Evolutionary conservation across 176 grass and related monocot genomes (phyloP), one percentile per base, ranked within the genome.

Genomic region (Cenchrus americanus): DNA sequence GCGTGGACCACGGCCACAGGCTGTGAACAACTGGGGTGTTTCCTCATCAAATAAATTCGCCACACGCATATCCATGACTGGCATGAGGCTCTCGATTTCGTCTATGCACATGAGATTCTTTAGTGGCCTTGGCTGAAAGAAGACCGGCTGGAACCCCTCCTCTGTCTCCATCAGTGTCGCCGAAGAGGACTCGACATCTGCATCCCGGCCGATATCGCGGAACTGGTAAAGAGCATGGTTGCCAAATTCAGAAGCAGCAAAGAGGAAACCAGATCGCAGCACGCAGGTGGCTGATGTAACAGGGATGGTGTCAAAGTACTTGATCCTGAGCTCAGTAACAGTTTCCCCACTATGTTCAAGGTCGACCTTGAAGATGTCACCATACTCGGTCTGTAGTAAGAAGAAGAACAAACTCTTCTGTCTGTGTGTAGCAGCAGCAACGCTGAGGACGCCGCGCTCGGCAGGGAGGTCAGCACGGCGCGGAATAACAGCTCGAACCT

Each of bases 41-140:
- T 98, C 96, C 88, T 98, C 96, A 17, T 98, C 96, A 70, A 98
- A 98, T 18, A 98, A 80, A 86, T 98, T 98, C 50, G 90, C 81
- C 24, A 98, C 64, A 32, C 87, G 86, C 96, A 98, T 98, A 66
- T 98, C 96, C 96, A 98, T 95, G 67, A 94, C 84, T 69, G 96
- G 93, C 96, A 98, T 98, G 69, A 95, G 67, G 42, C 67, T 70
- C 42, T 70, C 67, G 3, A 70, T 70, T 42, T 70, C 67, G 13
- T 70, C 67, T 47, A 70, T 70, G 67, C 67, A 42, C 21, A 23
- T 14, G 21, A 70, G 88, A 73, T 98, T 98, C 83, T 92, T 98
- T 55, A 98, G 78, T 18, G 87, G 87, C 60, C 96, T 94, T 6
- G 96, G 96, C 44, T 95, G 91, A 78, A 98, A 98, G 66, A 95